Base-by-base conservation (phyloP, 208 protist genomes). In the Trypanosoma theileri region DNA sequence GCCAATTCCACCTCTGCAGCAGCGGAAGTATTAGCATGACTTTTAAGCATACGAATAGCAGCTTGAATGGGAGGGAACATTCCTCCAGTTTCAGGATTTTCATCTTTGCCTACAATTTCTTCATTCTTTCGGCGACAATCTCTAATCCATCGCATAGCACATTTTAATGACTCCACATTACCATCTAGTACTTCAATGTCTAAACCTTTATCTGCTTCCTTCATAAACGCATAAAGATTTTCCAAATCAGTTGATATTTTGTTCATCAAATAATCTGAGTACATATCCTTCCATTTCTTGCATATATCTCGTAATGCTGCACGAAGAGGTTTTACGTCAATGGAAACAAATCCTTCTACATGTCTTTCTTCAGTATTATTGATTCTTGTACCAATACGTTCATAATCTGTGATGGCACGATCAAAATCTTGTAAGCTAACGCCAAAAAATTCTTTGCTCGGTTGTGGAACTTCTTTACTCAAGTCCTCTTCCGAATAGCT, bases 321-420 rank as follows among this genome's bases (percentile, higher is more conserved):
- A 60, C 97, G 97, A 41, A 99, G 81, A 42, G 98, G 98, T 67
- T 96, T 96, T n/a, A 96, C 91, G 66, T 99, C 96, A 45, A 99
- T 91, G 31, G 85, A 63, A 19, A 99, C 77, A 75, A 96, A 98
- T 17, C 93, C 89, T 66, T 98, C 86, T 35, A 83, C 77, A 58
- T 89, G 92, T n/a, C 81, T 81, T 69, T 93, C 88, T 60, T 96
- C 93, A 31, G 98, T 97, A 14, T 84, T 67, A 21, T 81, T 73
- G 24, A 98, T 84, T 45, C 93, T 82, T 19, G 73, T 80, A 57
- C 88, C 81, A 48, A 97, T 85, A 52, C 86, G 80, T 52, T 91
- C 86, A 75, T 98, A 99, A 59, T 97, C 87, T 0, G 88, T 91
- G 65, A 99, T 98, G 61, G 95, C 81, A 28, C 85, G 73, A 73